Percentiles rank a stretch among this genome's conserved stretches.
phyloP scores from a whole-genome alignment of 495 filamentous ascomycete species.

The Tuber aestivum region DNA sequence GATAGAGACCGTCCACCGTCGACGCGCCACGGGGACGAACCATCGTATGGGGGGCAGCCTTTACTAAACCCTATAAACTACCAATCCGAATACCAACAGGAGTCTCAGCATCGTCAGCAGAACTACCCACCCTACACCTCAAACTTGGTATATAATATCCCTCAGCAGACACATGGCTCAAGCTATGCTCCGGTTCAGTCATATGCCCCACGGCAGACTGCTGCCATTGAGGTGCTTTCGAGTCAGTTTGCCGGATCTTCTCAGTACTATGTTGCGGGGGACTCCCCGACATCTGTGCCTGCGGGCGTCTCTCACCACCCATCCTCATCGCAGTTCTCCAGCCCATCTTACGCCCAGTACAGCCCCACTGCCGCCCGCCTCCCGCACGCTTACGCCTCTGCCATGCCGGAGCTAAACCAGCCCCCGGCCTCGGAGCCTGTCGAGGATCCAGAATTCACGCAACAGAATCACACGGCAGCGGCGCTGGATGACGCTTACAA shows the following conservation, averaged over 20 bases:
- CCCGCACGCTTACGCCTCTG: conserved; percentile 51
- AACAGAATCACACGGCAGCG: conserved; percentile 39
- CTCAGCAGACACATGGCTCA: conserved; percentile 60
- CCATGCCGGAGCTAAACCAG: conserved; percentile 53
- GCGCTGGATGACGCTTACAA: conserved; percentile 61
- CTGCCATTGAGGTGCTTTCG: conserved; percentile 72
- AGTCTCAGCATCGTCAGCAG: conserved; percentile 45
- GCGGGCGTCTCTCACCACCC: conserved; percentile 55
- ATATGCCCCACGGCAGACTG: conserved; percentile 71
- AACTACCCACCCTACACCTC: conserved; percentile 55
- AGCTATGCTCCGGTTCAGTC: conserved; percentile 75
- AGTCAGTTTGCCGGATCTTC: conserved; percentile 58
- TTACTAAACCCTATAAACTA: conserved; percentile 48
- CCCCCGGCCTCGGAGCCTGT: conserved; percentile 43
- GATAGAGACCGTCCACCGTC: conserved; percentile 41
- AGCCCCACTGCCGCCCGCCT: conserved; percentile 50
- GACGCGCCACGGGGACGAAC: conserved; percentile 40
- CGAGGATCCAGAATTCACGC: conserved; percentile 46
- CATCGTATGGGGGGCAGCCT: conserved; percentile 33
- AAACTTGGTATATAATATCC: conserved; percentile 74
- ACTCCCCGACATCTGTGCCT: conserved; percentile 55
- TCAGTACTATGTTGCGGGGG: conserved; percentile 71
- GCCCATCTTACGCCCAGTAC: conserved; percentile 52
- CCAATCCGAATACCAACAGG: conserved; percentile 45
- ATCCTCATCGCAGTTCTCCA: conserved; percentile 51